A percentile compares a stretch with the other conserved stretches of the same genome.
Evolutionary conservation across 768 basidiomycete species (phyloP).

Genomic region (Lactarius evosmus): DNA sequence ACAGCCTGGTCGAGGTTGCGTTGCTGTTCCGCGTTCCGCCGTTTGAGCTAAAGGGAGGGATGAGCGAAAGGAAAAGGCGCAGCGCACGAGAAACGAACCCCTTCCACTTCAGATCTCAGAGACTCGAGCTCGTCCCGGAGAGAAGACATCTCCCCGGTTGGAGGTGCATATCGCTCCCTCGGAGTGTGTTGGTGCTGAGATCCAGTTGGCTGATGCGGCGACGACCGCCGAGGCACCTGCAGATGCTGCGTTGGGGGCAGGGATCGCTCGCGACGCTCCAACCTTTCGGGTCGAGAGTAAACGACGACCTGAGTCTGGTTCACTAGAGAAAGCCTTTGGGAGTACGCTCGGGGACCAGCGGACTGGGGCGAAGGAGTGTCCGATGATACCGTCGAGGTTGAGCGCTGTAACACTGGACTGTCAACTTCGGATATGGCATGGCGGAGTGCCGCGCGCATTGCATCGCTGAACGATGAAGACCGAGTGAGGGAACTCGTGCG

Average conservation of each 20-base stretch:
- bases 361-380: neutral
- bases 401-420: neutral
- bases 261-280: neutral
- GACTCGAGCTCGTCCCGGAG: slow-evolving; percentile 6
- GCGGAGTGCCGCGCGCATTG: slow-evolving; percentile 17
- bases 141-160: neutral
- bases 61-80: neutral
- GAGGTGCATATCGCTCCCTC: neutral
- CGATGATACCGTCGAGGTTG: slow-evolving; percentile 1
- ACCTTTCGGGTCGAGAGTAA: neutral
- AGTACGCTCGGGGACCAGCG: neutral
- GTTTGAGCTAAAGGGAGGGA: slow-evolving; percentile 11
- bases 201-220: neutral
- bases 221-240: neutral
- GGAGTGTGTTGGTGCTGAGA: neutral
- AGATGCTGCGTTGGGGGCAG: neutral
- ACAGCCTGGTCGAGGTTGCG: slow-evolving; percentile 21
- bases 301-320: neutral
- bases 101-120: slow-evolving; percentile 14
- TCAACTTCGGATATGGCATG: slow-evolving; percentile 10
- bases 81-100: slow-evolving; percentile 1
- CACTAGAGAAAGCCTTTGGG: neutral
- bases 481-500: slow-evolving; percentile 5
- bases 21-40: slow-evolving; percentile 19
- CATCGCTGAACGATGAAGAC: slow-evolving; percentile 15